These are phyloP conservation scores for Rutstroemia sydowiana DNA, from an alignment of 2,329 filamentous ascomycete species.

Conservation along the genomic window DNA sequence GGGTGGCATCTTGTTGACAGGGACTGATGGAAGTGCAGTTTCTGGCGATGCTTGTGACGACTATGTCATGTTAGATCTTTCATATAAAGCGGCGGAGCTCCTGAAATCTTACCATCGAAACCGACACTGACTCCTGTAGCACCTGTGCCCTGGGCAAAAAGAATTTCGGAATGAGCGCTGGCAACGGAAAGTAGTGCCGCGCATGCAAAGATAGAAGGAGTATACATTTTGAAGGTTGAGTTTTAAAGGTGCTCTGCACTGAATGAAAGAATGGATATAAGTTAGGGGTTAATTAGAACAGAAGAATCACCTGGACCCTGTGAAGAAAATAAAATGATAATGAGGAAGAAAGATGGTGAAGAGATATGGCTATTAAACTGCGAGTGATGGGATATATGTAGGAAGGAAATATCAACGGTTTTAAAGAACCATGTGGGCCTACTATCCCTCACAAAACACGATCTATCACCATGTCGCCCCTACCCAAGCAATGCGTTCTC, in stretches of 20 bases:
- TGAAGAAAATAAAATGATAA: neutral
- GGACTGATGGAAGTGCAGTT: conserved; percentile 58
- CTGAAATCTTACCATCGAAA: neutral
- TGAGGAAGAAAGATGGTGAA: neutral
- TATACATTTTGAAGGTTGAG: neutral
- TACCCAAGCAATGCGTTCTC: neutral
- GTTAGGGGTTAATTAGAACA: neutral
- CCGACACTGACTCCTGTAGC: neutral
- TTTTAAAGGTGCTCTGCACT: neutral
- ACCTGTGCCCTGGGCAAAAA: neutral
- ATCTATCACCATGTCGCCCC: too few species aligned
- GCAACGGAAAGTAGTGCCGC: neutral
- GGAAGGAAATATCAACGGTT: neutral
- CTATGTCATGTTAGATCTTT: conserved; percentile 23
- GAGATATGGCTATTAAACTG: neutral
- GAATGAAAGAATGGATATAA: conserved; percentile 6
- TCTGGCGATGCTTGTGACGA: conserved; percentile 48
- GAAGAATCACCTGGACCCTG: conserved; percentile 8
- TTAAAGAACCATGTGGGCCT: neutral
- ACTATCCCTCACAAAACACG: too few species aligned
- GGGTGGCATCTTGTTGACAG: conserved; percentile 58
- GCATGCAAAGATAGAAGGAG: neutral
- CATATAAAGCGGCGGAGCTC: neutral
- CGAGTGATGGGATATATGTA: neutral
- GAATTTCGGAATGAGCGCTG: neutral